A percentile compares a stretch with the other conserved stretches of the same genome.
Conservation (phyloP, 78 protist genomes). For the Blattamonas nauphoetae region DNA sequence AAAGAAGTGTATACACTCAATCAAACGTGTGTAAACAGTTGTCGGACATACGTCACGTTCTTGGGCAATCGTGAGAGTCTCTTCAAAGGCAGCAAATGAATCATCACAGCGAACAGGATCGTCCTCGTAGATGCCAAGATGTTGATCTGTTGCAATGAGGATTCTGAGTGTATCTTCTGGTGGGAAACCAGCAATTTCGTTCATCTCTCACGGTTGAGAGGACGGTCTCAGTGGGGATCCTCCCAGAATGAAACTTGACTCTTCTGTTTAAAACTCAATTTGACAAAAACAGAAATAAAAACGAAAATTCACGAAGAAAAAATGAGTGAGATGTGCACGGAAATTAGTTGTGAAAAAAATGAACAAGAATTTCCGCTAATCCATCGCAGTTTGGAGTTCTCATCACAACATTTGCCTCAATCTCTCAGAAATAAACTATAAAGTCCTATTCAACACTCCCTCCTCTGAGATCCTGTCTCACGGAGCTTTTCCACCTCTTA, state of each 20-base stretch:
- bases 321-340: not conserved
- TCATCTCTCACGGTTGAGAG: not conserved
- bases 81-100: conserved; percentile 82
- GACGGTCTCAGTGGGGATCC: not conserved
- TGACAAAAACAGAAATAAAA: not conserved
- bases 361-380: too few species aligned
- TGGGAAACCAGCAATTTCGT: not conserved
- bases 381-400: too few species aligned
- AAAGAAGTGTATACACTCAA: too few species aligned
- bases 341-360: not conserved
- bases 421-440: too few species aligned
- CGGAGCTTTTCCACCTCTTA: too few species aligned
- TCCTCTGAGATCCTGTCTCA: too few species aligned
- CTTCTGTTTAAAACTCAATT: not conserved
- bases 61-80: conserved; percentile 66
- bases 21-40: not conserved
- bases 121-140: conserved; percentile 76
- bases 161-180: not conserved
- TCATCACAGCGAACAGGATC: conserved; percentile 86
- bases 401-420: too few species aligned
- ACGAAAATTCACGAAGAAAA: not conserved
- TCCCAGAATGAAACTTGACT: not conserved
- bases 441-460: too few species aligned
- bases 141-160: conserved; percentile 79
- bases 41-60: not conserved